Conservation (phyloP, 257 asterid genomes). For the Jaltomata sinuosa region DNA sequence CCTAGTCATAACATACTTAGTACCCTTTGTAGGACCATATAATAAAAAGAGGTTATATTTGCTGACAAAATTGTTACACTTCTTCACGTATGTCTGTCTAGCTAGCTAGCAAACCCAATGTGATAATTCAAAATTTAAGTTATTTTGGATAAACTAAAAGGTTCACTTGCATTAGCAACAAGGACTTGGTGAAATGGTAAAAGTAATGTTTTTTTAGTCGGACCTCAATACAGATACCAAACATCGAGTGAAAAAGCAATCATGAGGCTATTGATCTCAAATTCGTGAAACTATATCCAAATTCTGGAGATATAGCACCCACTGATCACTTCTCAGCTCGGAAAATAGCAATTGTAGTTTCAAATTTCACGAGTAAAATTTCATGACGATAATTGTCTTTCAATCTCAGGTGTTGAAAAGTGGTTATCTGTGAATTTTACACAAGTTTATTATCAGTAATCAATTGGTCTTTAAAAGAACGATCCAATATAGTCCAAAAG, state of each 20-base stretch:
- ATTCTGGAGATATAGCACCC: background rate
- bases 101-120: background rate
- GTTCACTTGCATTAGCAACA: background rate
- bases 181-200: background rate
- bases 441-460: background rate
- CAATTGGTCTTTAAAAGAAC: no score
- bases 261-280: background rate
- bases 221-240: no score
- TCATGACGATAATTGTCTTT: background rate
- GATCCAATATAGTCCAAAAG: no score
- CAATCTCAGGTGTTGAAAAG: background rate
- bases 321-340: background rate
- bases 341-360: no score
- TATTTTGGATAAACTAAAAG: background rate
- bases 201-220: background rate
- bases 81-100: background rate
- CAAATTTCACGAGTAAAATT: background rate
- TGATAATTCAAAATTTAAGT: background rate
- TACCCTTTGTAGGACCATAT: background rate
- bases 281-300: background rate
- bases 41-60: background rate
- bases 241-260: background rate
- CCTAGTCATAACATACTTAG: slow-evolving; percentile 1
- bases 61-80: background rate
- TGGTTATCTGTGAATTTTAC: background rate